Evolutionary conservation across 441 rosid species (phyloP), one percentile per base, ranked within the genome.

Genomic region (Melastoma candidum): DNA sequence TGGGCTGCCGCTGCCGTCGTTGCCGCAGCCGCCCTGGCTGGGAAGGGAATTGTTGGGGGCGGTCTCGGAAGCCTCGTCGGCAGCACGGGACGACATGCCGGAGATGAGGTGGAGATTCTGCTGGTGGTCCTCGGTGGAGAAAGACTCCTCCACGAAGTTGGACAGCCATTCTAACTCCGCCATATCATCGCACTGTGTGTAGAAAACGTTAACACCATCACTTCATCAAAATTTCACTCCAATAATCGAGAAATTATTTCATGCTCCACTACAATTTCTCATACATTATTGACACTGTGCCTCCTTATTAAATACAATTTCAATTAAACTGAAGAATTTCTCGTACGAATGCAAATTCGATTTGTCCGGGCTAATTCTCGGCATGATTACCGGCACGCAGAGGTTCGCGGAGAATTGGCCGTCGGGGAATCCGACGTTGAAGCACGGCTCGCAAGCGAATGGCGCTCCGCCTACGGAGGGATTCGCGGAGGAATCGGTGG

Each of bases 121-220:
- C 53, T 92, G 83, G 73, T 80, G 48, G 71, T 87, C 98, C 57
- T 92, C 96, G 72, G 82, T 79, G 26, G 96, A 82, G 73, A 92
- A 92, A 14, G 98, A 83, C 66, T 87, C 96, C 72, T 92, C 98
- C 65, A 81, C 94, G 63, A 92, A 71, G 72, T 87, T 92, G 2
- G 98, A 92, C 46, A 92, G 70, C 98, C 98, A 92, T 70, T 87
- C 96, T 3, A 92, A 76, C 75, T 92, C 96, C 44, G 94, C 95
- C 61, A 92, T 70, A 47, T 92, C 92, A 10, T 92, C 98, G 50
- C 73, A 75, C 98, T 92, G 76, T 55, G 44, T n/a, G 8, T 26
- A 32, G 29, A 49, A 52, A 7, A 17, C 22, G 22, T 17, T 17
- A 17, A 17, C 22, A 17, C 22, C 22, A 17, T 17, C 22, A 17